A percentile compares a stretch with the other conserved stretches of the same genome.
Evolutionary conservation across 2,329 filamentous ascomycete genomes (phyloP).

Genomic region (Colletotrichum destructivum): DNA sequence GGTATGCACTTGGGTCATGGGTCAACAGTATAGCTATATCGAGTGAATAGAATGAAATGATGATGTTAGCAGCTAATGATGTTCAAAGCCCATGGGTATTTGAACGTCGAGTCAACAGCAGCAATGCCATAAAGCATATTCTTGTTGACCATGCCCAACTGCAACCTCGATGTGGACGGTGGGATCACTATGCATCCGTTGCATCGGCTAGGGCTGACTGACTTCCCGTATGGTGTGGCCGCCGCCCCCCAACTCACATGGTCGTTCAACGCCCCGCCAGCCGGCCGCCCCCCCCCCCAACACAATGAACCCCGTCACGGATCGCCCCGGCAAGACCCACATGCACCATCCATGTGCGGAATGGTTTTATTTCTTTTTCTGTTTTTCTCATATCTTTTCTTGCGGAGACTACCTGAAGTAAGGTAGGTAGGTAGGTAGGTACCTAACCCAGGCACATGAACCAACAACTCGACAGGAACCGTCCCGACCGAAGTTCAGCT

Average conservation of each 20-base stretch:
- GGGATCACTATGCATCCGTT: background rate
- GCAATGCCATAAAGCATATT: background rate
- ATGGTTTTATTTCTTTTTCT: constrained; percentile 1
- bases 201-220: constrained; percentile 18
- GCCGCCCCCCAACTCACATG: background rate
- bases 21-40: too few species aligned
- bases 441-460: too few species aligned
- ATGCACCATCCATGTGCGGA: background rate
- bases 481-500: background rate
- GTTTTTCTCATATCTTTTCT: background rate
- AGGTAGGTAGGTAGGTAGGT: too few species aligned
- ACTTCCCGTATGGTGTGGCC: background rate
- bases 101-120: too few species aligned
- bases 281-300: background rate
- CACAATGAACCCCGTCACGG: constrained; percentile 13
- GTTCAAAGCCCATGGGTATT: background rate
- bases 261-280: constrained; percentile 1
- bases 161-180: background rate
- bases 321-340: constrained; percentile 37
- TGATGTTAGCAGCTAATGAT: background rate
- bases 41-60: background rate
- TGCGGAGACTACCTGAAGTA: too few species aligned
- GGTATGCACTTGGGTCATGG: background rate
- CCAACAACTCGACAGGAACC: background rate
- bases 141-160: background rate